Conservation (phyloP, 176 grass and related monocot species). For the Luzula sylvatica region DNA sequence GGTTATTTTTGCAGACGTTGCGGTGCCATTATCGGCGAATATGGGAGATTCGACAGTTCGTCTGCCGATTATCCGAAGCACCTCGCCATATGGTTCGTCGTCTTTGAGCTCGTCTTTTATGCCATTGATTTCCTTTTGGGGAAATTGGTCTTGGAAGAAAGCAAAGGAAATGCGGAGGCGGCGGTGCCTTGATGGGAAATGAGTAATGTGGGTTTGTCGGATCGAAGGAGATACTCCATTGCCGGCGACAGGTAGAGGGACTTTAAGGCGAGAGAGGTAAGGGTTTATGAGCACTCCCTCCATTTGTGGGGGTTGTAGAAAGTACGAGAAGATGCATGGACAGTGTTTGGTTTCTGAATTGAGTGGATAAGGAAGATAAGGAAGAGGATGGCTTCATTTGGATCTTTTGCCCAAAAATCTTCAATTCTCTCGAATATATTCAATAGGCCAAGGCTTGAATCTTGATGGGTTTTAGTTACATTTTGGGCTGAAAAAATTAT, state of each 20-base stretch:
- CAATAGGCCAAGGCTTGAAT: neutral
- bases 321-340: neutral
- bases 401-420: neutral
- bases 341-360: slow-evolving; percentile 13
- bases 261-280: slow-evolving; percentile 66
- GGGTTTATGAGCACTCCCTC: slow-evolving; percentile 64
- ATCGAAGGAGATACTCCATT: neutral
- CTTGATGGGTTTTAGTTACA: neutral
- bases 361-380: slow-evolving; percentile 21
- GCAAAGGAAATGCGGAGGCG: slow-evolving; percentile 20
- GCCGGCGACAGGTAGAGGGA: slow-evolving; percentile 13
- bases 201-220: neutral
- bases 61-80: slow-evolving; percentile 65
- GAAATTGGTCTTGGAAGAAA: slow-evolving; percentile 59
- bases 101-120: slow-evolving; percentile 12
- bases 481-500: neutral
- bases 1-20: slow-evolving; percentile 27
- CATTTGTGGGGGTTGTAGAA: slow-evolving; percentile 29
- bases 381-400: slow-evolving; percentile 8
- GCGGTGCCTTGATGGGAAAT: slow-evolving; percentile 7
- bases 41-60: slow-evolving; percentile 47
- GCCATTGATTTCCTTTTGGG: slow-evolving; percentile 6
- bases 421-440: neutral
- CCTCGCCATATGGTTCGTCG: slow-evolving; percentile 58
- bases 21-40: slow-evolving; percentile 56